Percentiles rank a stretch among this genome's conserved stretches.
These are phyloP conservation scores for Candida sakaeoensis DNA, from an alignment of 805 yeast species.

Conservation along the genomic window DNA sequence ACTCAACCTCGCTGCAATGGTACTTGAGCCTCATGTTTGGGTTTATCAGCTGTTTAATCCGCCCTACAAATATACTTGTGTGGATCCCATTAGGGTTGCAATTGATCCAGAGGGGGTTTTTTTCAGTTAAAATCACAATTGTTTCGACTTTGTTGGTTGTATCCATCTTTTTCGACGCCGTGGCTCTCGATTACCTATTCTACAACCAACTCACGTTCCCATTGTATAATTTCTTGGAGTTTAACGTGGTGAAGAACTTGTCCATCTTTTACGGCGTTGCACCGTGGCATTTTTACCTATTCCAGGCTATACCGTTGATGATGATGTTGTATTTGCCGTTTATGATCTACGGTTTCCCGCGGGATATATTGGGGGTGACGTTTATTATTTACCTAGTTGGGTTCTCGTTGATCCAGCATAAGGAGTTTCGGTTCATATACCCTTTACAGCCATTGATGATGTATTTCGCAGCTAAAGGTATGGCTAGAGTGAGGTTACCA, in stretches of 20 bases:
- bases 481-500: slow-evolving; percentile 4
- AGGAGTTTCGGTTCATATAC: slow-evolving; percentile 86
- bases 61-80: slow-evolving; percentile 80
- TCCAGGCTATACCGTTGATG: slow-evolving; percentile 79
- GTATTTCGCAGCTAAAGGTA: slow-evolving; percentile 31
- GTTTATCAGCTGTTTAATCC: slow-evolving; percentile 54
- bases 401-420: slow-evolving; percentile 73
- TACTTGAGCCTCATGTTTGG: slow-evolving; percentile 12
- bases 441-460: slow-evolving; percentile 72
- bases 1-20: slow-evolving; percentile 13
- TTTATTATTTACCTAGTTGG: slow-evolving; percentile 41
- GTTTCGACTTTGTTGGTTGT: slow-evolving; percentile 18
- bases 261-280: slow-evolving; percentile 83
- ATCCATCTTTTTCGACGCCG: slow-evolving; percentile 34
- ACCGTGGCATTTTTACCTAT: slow-evolving; percentile 78
- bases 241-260: slow-evolving; percentile 69
- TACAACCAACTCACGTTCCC: slow-evolving; percentile 62
- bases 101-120: slow-evolving; percentile 11
- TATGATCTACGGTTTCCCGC: slow-evolving; percentile 26
- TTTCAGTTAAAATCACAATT: slow-evolving; percentile 15
- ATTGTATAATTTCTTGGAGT: slow-evolving; percentile 62
- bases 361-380: background rate
- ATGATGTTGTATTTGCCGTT: slow-evolving; percentile 65
- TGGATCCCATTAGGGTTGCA: slow-evolving; percentile 65
- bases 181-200: slow-evolving; percentile 53